Conservation (phyloP, 495 filamentous ascomycete genomes). For the Rostrohypoxylon terebratum region DNA sequence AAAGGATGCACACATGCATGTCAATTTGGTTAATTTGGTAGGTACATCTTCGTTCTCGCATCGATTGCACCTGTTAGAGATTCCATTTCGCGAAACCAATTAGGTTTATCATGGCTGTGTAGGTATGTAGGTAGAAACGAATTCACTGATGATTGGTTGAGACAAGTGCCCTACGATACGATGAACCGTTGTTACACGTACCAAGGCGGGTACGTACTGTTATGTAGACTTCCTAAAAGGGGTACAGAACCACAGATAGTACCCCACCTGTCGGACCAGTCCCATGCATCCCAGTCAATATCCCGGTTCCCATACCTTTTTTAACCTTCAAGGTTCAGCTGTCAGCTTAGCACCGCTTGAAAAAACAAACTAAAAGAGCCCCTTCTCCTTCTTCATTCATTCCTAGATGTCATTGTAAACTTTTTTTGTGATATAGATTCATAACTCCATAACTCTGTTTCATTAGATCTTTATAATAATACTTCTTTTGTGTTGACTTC, state of each 20-base stretch:
- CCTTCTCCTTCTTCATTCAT: conserved; percentile 18
- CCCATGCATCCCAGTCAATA: not conserved
- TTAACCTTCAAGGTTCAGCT: conserved; percentile 24
- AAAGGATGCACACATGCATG: conserved; percentile 7
- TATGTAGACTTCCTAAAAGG: conserved; percentile 23
- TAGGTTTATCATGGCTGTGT: conserved; percentile 11
- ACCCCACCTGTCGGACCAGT: conserved; percentile 29
- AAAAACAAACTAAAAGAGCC: conserved; percentile 24
- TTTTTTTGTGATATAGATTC: conserved; percentile 45
- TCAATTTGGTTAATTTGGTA: conserved; percentile 12
- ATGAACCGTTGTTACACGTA: not conserved
- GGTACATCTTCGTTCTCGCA: conserved; percentile 10
- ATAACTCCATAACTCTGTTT: conserved; percentile 46
- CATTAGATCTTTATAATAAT: conserved; percentile 19
- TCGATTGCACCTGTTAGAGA: conserved; percentile 28
- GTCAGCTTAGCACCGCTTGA: conserved; percentile 27
- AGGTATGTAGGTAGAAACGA: conserved; percentile 29
- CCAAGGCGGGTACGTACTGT: not conserved
- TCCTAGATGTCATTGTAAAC: conserved; percentile 3
- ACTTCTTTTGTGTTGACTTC: not conserved
- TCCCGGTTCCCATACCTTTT: conserved; percentile 18
- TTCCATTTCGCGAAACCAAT: conserved; percentile 29
- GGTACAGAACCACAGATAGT: conserved; percentile 13
- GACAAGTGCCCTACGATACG: conserved; percentile 4
- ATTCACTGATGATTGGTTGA: conserved; percentile 11